phyloP scores from a whole-genome alignment of 78 protist genomes.

The Polysphondylium violaceum region DNA sequence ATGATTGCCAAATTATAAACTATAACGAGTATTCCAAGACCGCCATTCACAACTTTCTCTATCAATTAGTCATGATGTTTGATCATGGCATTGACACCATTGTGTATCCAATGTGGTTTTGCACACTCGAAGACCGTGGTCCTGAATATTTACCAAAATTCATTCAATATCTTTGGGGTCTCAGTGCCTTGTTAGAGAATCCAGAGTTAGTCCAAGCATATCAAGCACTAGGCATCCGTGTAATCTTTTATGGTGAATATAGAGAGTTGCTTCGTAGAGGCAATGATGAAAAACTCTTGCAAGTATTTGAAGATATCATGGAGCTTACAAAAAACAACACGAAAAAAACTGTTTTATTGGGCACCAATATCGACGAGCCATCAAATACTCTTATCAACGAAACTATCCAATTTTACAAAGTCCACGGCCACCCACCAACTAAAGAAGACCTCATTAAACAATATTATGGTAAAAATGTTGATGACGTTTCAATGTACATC shows the following conservation, averaged over 20 bases:
- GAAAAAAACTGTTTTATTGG: conserved; percentile 24
- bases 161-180: conserved; percentile 43
- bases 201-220: neutral
- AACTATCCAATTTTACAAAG: conserved; percentile 17
- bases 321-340: conserved; percentile 14
- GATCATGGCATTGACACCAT: conserved; percentile 54
- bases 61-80: conserved; percentile 43
- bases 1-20: neutral
- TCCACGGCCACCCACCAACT: conserved; percentile 13
- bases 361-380: conserved; percentile 33
- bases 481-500: conserved; percentile 25
- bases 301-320: neutral
- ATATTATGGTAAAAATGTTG: conserved; percentile 39
- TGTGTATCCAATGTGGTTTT: conserved; percentile 73
- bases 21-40: conserved; percentile 31
- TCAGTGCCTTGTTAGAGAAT: neutral
- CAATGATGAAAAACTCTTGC: neutral
- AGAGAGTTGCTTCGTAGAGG: conserved; percentile 18
- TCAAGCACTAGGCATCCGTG: conserved; percentile 9
- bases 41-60: conserved; percentile 13
- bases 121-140: conserved; percentile 45
- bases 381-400: conserved; percentile 1
- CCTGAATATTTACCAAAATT: conserved; percentile 57
- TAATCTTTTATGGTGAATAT: conserved; percentile 58
- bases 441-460: conserved; percentile 21